These are phyloP conservation scores for Cyberlindnera maritima DNA, from an alignment of 805 yeast species.

Conservation along the genomic window DNA sequence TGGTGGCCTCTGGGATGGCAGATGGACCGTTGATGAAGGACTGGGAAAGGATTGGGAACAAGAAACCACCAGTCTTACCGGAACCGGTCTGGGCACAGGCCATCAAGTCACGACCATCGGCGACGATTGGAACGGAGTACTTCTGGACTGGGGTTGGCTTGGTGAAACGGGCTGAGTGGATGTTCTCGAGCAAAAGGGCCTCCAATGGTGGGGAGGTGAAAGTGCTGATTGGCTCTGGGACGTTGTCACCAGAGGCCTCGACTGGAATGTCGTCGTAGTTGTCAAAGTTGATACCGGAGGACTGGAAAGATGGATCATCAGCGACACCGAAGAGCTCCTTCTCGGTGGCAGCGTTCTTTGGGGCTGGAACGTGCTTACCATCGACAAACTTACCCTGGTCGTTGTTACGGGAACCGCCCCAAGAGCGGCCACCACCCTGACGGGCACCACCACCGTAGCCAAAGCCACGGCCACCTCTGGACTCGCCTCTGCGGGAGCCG, in stretches of 20 bases:
- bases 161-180: constrained; percentile 82
- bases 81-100: constrained; percentile 99
- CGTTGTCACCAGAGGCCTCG: constrained; percentile 92
- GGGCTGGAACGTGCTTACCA: constrained; percentile 86
- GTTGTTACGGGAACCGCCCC: constrained; percentile 33
- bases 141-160: constrained; percentile 97
- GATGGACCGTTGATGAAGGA: constrained; percentile 88
- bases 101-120: constrained; percentile 88
- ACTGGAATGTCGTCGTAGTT: constrained; percentile 98
- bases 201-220: constrained; percentile 95
- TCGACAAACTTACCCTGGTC: constrained; percentile 80
- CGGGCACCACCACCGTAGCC: constrained; percentile 33
- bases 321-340: constrained; percentile 81
- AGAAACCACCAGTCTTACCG: constrained; percentile 99
- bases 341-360: constrained; percentile 67
- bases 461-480: constrained; percentile 13
- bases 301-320: constrained; percentile 63
- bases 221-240: constrained; percentile 87
- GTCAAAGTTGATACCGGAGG: constrained; percentile 97
- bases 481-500: constrained; percentile 13
- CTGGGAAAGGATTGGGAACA: constrained; percentile 95
- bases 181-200: constrained; percentile 78
- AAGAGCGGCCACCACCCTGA: constrained; percentile 34
- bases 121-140: constrained; percentile 89
- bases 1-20: constrained; percentile 41